A percentile compares a stretch with the other conserved stretches of the same genome.
Conservation (phyloP, 495 filamentous ascomycete genomes). For the Aspergillus egyptiacus region DNA sequence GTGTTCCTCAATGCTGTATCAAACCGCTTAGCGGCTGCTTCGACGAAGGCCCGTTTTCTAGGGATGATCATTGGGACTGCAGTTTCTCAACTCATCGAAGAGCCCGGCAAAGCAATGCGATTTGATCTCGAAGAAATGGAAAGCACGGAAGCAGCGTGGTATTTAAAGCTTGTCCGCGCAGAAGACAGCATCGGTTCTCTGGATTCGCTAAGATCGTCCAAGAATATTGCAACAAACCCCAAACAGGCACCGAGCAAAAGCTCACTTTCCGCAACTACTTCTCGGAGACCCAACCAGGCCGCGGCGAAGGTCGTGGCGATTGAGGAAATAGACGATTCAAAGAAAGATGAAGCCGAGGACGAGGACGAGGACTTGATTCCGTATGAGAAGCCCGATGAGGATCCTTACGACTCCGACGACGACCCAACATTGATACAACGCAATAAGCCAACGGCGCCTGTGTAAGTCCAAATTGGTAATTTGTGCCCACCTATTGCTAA, state of each 20-base stretch:
- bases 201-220: conserved; percentile 38
- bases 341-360: conserved; percentile 38
- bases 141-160: conserved; percentile 69
- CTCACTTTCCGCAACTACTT: background rate
- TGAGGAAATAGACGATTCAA: conserved; percentile 55
- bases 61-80: conserved; percentile 86
- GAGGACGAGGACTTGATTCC: conserved; percentile 72
- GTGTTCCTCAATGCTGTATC: conserved; percentile 72
- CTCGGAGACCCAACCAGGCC: conserved; percentile 23
- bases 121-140: conserved; percentile 81
- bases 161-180: conserved; percentile 57
- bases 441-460: conserved; percentile 76
- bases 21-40: conserved; percentile 75
- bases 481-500: background rate
- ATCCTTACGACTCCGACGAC: conserved; percentile 83
- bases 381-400: conserved; percentile 90
- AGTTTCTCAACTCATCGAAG: conserved; percentile 75
- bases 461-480: conserved; percentile 43
- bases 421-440: conserved; percentile 81
- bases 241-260: conserved; percentile 5
- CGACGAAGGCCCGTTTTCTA: conserved; percentile 68
- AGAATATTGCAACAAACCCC: conserved; percentile 3
- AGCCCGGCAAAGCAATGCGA: conserved; percentile 62
- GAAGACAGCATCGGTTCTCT: conserved; percentile 60
- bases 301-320: conserved; percentile 54